A percentile compares a stretch with the other conserved stretches of the same genome.
These are phyloP conservation scores for Ganoderma sp. DNA, from an alignment of 1,284 basidiomycete genomes.

Conservation along the genomic window DNA sequence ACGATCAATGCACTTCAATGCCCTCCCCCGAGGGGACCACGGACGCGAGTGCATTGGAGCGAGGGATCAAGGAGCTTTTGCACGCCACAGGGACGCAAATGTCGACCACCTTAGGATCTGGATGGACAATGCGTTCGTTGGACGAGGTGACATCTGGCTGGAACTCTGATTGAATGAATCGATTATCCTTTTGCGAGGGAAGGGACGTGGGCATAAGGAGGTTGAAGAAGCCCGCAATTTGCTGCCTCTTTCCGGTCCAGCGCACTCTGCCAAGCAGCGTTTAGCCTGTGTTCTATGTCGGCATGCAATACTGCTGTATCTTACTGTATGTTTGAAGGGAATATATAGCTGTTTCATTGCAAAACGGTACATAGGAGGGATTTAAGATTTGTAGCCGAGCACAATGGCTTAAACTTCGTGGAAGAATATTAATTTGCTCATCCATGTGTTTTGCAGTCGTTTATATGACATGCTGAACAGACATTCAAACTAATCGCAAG, in stretches of 20 bases:
- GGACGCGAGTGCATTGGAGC: constrained; percentile 53
- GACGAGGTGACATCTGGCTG: constrained; percentile 67
- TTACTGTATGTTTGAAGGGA: background rate
- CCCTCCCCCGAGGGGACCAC: constrained; percentile 58
- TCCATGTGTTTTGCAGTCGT: background rate
- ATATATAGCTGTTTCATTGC: background rate
- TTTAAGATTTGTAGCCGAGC: background rate
- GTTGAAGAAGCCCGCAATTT: background rate
- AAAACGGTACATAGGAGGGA: background rate
- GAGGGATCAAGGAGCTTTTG: constrained; percentile 71
- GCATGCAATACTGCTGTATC: background rate
- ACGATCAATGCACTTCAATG: constrained; percentile 54
- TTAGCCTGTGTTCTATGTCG: background rate
- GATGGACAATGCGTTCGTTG: constrained; percentile 68
- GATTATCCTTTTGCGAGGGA: background rate
- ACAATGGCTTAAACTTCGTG: background rate
- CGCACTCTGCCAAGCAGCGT: background rate
- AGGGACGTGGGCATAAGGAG: background rate
- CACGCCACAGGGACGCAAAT: constrained; percentile 71
- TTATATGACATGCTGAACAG: too few relatives aligned
- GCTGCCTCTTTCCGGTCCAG: background rate
- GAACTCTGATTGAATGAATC: constrained; percentile 36
- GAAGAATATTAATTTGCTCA: background rate
- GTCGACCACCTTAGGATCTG: constrained; percentile 66
- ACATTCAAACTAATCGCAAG: background rate